Evolutionary conservation across 495 filamentous ascomycete species (phyloP), one percentile per base, ranked within the genome.

Genomic region (Podospora conica): DNA sequence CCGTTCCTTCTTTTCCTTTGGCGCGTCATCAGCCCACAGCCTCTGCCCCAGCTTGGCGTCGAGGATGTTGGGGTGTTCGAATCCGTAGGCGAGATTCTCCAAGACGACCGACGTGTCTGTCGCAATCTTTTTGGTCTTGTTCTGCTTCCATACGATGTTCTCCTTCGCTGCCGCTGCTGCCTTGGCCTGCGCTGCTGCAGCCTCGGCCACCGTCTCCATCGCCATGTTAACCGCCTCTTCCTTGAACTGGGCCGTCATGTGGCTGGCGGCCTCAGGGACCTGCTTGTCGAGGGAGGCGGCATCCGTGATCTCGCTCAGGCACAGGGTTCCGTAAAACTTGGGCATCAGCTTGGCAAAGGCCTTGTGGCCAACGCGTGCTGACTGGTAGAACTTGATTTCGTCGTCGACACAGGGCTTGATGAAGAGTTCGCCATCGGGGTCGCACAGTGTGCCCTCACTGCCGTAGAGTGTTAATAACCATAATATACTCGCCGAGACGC

Each of bases 321-420:
- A 72, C 33, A 98, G 82, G 18, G 88, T 92, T 63, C 95, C 95
- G 75, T 94, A 83, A 77, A 86, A 98, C 9, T 84, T 85, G 62
- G 95, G 94, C 81, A 98, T 95, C 72, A 90, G 87, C 22, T 87
- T 85, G 21, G 86, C 84, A 69, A 97, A 89, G 5, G 80, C 82
- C 21, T 87, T 87, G 70, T 96, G 93, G 18, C 80, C 72, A 9
- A 66, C 64, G 60, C 77, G 70, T 53, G 88, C 87, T 25, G 88
- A 86, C 77, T 97, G 88, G 85, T 99, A 99, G 79, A 99, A 99
- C 25, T 87, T 85, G 65, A 97, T 86, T 79, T 99, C 95, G 65
- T 86, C 84, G 54, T 85, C 76, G 8, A 91, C 96, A 78, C 95
- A 97, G 28, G 95, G 95, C 78, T 99, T 99, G 75, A 97, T 91